Conservation (phyloP, 2,329 filamentous ascomycete genomes). For the Coleophoma eucalyptorum region DNA sequence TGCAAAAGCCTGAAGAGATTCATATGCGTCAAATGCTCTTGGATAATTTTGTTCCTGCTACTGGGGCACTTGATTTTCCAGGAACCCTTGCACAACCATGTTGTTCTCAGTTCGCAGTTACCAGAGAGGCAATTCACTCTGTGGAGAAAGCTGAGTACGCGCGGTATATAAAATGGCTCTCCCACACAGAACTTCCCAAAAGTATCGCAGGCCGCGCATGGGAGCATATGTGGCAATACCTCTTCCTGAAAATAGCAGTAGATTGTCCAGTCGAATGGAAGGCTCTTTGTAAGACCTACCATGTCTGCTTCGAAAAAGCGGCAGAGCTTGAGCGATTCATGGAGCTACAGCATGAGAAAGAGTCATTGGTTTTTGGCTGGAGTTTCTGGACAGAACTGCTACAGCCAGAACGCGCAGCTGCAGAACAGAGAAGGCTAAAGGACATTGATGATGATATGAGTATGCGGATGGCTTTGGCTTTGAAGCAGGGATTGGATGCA, state of each 20-base stretch:
- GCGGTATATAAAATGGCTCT: constrained; percentile 26
- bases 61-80: constrained; percentile 27
- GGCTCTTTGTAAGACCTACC: constrained; percentile 29
- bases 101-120: constrained; percentile 32
- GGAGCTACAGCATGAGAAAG: background rate
- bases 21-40: background rate
- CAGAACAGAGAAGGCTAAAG: background rate
- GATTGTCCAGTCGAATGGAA: constrained; percentile 39
- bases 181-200: constrained; percentile 24
- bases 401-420: background rate
- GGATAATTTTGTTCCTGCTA: constrained; percentile 2
- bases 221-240: constrained; percentile 31
- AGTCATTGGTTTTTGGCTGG: background rate
- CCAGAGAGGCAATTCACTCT: constrained; percentile 24
- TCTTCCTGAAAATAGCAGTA: constrained; percentile 30
- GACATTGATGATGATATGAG: background rate
- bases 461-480: background rate
- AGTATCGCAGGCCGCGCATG: constrained; percentile 29
- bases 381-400: background rate
- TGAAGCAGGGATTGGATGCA: background rate
- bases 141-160: constrained; percentile 26
- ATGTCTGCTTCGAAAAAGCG: constrained; percentile 25
- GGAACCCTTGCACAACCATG: constrained; percentile 28
- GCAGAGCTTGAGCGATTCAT: background rate
- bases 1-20: background rate